phyloP scores from a whole-genome alignment of 73 alveolate genomes.

The Paramecium octaurelia region DNA sequence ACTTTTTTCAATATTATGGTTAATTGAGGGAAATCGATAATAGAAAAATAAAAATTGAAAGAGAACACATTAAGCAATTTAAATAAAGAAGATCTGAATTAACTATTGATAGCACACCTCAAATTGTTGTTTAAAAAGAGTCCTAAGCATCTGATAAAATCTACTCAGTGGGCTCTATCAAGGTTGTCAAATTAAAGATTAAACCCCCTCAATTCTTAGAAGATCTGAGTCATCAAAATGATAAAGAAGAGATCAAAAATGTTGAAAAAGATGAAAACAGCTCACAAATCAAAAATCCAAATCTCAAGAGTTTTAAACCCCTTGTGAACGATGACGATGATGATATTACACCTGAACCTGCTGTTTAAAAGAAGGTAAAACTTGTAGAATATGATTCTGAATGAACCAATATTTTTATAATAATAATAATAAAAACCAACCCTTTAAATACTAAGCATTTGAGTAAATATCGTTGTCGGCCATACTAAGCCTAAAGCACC shows the following conservation, averaged over 20 bases:
- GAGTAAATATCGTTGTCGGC: constrained; percentile 85
- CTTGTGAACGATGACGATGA: background rate
- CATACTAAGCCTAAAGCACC: constrained; percentile 99
- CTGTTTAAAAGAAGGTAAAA: background rate
- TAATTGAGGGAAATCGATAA: constrained; percentile 32
- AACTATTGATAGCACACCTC: constrained; percentile 14
- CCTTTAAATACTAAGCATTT: background rate
- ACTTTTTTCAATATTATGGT: constrained; percentile 34
- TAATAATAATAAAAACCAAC: background rate
- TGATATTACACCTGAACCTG: background rate
- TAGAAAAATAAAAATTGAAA: constrained; percentile 34
- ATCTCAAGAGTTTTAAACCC: background rate
- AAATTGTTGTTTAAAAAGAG: constrained; percentile 27
- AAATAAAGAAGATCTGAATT: background rate
- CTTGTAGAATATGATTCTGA: background rate
- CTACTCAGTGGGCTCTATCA: background rate
- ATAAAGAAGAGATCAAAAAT: background rate
- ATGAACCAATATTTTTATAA: background rate
- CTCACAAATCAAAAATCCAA: background rate
- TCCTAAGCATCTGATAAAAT: background rate
- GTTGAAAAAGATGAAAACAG: background rate
- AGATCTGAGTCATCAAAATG: background rate
- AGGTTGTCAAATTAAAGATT: background rate
- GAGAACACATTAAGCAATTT: constrained; percentile 17
- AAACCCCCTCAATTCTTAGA: background rate